Evolutionary conservation across 2,329 filamentous ascomycete genomes (phyloP).

Genomic region (Ceratocystis cacaofunesta): DNA sequence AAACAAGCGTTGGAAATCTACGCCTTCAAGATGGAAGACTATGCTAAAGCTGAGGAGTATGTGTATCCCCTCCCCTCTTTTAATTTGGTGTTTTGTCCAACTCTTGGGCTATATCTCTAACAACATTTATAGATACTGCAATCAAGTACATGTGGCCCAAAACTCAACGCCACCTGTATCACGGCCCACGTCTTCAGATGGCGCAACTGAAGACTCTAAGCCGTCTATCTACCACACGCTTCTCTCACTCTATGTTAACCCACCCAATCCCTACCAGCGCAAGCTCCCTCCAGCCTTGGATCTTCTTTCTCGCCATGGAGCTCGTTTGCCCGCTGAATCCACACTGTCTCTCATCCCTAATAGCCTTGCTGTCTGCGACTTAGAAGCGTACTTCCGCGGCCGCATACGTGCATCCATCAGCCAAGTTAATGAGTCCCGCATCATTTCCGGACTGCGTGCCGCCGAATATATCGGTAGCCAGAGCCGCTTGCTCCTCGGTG

Average conservation of each 20-base stretch:
- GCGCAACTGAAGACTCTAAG: slow-evolving; percentile 34
- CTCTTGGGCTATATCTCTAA: slow-evolving; percentile 19
- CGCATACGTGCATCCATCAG: slow-evolving; percentile 78
- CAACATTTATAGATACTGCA: slow-evolving; percentile 53
- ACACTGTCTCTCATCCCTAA: slow-evolving; percentile 78
- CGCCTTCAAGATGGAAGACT: slow-evolving; percentile 83
- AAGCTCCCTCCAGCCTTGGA: slow-evolving; percentile 68
- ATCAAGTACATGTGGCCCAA: slow-evolving; percentile 57
- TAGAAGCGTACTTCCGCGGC: slow-evolving; percentile 83
- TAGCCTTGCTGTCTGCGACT: slow-evolving; percentile 57
- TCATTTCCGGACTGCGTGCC: slow-evolving; percentile 62
- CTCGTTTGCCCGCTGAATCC: slow-evolving; percentile 72
- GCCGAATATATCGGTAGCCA: slow-evolving; percentile 68
- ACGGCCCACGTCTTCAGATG: slow-evolving; percentile 24
- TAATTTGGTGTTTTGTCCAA: background rate
- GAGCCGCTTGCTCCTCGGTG: slow-evolving; percentile 57
- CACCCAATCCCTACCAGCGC: slow-evolving; percentile 54
- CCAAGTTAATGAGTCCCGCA: slow-evolving; percentile 62
- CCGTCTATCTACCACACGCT: slow-evolving; percentile 85
- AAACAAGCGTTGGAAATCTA: slow-evolving; percentile 95
- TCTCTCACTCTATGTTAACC: slow-evolving; percentile 75
- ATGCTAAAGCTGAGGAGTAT: slow-evolving; percentile 81
- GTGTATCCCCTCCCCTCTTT: slow-evolving; percentile 22
- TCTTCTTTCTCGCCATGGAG: slow-evolving; percentile 82
- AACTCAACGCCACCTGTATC: slow-evolving; percentile 28